Evolutionary conservation across 495 filamentous ascomycete genomes (phyloP).

Genomic region (Amphirosellinia nigrospora): DNA sequence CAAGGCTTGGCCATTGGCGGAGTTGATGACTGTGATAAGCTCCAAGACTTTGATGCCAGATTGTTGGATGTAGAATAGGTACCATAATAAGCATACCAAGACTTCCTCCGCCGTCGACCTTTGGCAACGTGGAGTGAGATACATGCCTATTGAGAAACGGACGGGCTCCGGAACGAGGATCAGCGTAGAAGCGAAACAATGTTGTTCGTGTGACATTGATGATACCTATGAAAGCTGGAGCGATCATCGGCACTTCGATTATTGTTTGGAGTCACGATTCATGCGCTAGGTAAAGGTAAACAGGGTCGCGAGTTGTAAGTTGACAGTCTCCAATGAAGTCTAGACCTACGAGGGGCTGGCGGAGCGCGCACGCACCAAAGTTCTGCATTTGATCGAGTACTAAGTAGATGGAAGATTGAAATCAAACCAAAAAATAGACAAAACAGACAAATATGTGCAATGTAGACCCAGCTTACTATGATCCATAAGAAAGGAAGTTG

Average conservation of each 20-base stretch:
- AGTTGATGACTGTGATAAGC: slow-evolving; percentile 26
- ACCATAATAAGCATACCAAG: slow-evolving; percentile 6
- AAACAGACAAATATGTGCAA: too few species aligned
- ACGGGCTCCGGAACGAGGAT: neutral
- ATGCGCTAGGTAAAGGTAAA: neutral
- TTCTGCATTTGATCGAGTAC: neutral
- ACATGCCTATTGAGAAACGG: slow-evolving; percentile 7
- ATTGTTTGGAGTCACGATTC: neutral
- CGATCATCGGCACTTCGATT: neutral
- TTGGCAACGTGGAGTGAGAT: neutral
- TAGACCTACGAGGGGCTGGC: neutral
- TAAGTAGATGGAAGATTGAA: neutral
- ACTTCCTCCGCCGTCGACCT: neutral
- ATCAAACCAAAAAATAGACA: neutral
- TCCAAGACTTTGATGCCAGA: slow-evolving; percentile 21
- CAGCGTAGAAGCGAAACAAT: neutral
- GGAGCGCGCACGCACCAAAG: neutral
- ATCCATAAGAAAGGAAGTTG: neutral
- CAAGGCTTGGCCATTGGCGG: slow-evolving; percentile 42
- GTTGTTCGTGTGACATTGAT: neutral
- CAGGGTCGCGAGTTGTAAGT: neutral
- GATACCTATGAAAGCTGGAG: neutral
- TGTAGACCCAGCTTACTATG: slow-evolving; percentile 6
- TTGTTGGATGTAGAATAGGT: slow-evolving; percentile 8
- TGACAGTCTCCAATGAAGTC: neutral